Conservation (phyloP, 192 early-diverging fungal species). For the Phycomyces blakesleeanus region DNA sequence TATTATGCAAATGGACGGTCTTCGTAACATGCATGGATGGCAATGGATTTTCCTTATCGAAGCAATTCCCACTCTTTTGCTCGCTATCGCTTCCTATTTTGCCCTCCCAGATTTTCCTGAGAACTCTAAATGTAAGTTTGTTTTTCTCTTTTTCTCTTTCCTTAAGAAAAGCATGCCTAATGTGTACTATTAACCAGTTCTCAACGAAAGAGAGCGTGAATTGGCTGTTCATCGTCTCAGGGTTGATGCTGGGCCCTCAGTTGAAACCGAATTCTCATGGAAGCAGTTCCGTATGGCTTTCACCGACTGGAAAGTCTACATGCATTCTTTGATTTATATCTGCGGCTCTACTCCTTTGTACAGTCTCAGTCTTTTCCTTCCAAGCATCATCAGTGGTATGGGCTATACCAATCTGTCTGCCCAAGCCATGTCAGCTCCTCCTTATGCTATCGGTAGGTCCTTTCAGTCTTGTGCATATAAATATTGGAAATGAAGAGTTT, state of each 20-base stretch:
- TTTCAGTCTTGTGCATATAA: background rate
- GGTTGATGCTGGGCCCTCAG: constrained; percentile 46
- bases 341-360: constrained; percentile 61
- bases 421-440: constrained; percentile 49
- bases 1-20: constrained; percentile 55
- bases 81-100: constrained; percentile 50
- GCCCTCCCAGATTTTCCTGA: constrained; percentile 48
- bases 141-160: background rate
- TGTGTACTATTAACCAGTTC: constrained; percentile 16
- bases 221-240: constrained; percentile 41
- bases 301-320: constrained; percentile 41
- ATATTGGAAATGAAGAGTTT: background rate
- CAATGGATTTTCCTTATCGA: constrained; percentile 75
- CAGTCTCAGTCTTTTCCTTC: constrained; percentile 64
- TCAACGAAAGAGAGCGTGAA: constrained; percentile 42
- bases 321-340: constrained; percentile 58
- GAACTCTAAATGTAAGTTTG: constrained; percentile 35
- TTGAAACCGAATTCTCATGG: constrained; percentile 46
- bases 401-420: constrained; percentile 49
- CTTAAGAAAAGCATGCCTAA: no score
- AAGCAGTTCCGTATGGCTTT: constrained; percentile 47
- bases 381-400: constrained; percentile 66
- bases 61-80: constrained; percentile 55
- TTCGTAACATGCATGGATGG: constrained; percentile 57
- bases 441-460: constrained; percentile 44